Conservation (phyloP, 2,329 filamentous ascomycete species). For the Talaromyces piceae region DNA sequence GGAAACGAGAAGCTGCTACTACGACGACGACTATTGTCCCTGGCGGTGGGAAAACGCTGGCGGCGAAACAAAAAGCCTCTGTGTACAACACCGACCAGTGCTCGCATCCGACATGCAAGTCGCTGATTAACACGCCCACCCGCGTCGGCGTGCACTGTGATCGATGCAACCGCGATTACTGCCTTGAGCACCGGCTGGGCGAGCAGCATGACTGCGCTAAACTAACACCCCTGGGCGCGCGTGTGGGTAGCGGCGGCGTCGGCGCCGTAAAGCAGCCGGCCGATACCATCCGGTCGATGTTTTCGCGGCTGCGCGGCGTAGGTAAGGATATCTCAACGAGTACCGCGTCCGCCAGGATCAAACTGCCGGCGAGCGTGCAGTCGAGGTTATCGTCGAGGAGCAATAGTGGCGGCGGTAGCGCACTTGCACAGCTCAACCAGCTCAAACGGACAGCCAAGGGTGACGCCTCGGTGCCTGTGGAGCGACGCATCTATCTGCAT, state of each 20-base stretch:
- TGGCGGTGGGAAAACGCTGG: slow-evolving; percentile 20
- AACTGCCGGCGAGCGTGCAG: slow-evolving; percentile 38
- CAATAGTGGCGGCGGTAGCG: slow-evolving; percentile 52
- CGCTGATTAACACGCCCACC: slow-evolving; percentile 44
- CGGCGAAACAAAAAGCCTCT: slow-evolving; percentile 41
- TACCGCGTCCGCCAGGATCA: slow-evolving; percentile 29
- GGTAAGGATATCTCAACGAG: slow-evolving; percentile 55
- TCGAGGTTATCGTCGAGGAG: slow-evolving; percentile 32
- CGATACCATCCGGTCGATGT: slow-evolving; percentile 60
- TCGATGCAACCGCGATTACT: slow-evolving; percentile 44
- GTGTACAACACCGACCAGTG: slow-evolving; percentile 49
- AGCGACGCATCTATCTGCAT: slow-evolving; percentile 84
- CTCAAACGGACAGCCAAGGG: slow-evolving; percentile 87
- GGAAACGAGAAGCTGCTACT: slow-evolving; percentile 28
- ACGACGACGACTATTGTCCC: no score
- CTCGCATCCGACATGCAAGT: slow-evolving; percentile 43
- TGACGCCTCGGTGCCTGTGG: slow-evolving; percentile 67
- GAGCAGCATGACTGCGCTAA: slow-evolving; percentile 77
- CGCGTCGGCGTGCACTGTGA: slow-evolving; percentile 45
- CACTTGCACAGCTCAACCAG: slow-evolving; percentile 62
- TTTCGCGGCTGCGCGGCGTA: slow-evolving; percentile 74
- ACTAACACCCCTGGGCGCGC: slow-evolving; percentile 54
- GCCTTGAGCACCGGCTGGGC: slow-evolving; percentile 44
- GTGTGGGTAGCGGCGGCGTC: slow-evolving; percentile 33
- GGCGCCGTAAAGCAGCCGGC: slow-evolving; percentile 34